phyloP scores from a whole-genome alignment of 2,329 filamentous ascomycete genomes.

The Epichloe sylvatica region DNA sequence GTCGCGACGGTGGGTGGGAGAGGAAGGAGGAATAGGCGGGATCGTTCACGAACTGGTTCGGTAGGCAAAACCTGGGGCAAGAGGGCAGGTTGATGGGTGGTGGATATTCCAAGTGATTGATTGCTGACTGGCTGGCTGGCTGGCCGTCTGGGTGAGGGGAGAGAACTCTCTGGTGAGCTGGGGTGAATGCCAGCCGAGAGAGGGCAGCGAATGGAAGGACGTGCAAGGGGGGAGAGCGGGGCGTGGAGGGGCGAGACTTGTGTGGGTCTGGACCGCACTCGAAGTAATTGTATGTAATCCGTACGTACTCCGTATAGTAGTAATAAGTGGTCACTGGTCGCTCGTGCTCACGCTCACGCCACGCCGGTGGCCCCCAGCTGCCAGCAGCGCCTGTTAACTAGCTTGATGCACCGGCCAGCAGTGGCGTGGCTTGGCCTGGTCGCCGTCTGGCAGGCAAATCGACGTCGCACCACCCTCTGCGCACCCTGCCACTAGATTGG shows the following conservation, averaged over 20 bases:
- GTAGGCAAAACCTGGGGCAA: constrained; percentile 3
- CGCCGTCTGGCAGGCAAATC: background rate
- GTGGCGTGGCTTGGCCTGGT: background rate
- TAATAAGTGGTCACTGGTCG: background rate
- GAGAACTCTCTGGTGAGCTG: too few species aligned
- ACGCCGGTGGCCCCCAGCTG: background rate
- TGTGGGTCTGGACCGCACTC: too few species aligned
- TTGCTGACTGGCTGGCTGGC: background rate
- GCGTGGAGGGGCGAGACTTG: background rate
- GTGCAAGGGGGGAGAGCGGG: background rate
- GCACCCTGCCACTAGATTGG: background rate
- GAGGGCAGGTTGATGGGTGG: background rate
- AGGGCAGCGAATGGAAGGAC: background rate
- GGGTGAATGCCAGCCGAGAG: background rate
- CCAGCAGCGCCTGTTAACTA: too few species aligned
- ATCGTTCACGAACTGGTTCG: background rate
- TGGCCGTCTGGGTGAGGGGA: background rate
- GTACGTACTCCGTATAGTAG: too few species aligned
- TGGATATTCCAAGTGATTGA: background rate
- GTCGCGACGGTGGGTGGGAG: background rate
- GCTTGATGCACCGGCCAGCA: background rate
- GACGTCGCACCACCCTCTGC: background rate
- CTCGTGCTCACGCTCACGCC: background rate
- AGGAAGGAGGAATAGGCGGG: background rate
- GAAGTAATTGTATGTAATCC: too few species aligned